A percentile compares a stretch with the other conserved stretches of the same genome.
Evolutionary conservation across 129 eudicot species (phyloP).

Genomic region (Centella asiatica): DNA sequence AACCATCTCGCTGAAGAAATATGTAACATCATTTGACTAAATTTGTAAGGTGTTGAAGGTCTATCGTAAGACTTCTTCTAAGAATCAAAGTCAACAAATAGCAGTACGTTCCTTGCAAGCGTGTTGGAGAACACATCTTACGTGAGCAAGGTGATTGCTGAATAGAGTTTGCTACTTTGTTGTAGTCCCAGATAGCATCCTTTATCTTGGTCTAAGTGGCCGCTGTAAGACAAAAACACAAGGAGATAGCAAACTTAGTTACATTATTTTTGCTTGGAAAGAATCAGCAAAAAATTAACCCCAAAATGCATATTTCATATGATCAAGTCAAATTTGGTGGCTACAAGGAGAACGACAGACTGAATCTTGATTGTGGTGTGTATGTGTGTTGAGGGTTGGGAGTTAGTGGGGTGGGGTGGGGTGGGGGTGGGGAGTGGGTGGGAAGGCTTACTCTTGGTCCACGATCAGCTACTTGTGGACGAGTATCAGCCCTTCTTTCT

Average conservation of each 20-base stretch:
- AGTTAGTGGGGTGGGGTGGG: too few relatives aligned
- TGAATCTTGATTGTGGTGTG: too few relatives aligned
- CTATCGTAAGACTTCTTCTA: background rate
- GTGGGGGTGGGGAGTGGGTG: too few relatives aligned
- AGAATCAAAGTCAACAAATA: background rate
- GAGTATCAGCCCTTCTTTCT: constrained; percentile 45
- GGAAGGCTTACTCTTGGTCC: constrained; percentile 77
- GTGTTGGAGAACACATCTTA: background rate
- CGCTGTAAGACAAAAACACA: constrained; percentile 33
- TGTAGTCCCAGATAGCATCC: background rate
- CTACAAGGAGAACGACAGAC: too few relatives aligned
- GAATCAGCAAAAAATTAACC: background rate
- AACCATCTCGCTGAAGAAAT: background rate
- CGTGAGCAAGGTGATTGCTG: constrained; percentile 2
- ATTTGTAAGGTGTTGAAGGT: background rate
- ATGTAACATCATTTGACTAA: background rate
- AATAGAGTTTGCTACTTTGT: background rate
- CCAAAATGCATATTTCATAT: background rate
- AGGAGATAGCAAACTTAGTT: background rate
- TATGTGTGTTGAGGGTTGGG: too few relatives aligned
- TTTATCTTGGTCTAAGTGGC: constrained; percentile 40
- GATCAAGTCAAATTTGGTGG: too few relatives aligned
- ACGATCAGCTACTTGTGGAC: constrained; percentile 54
- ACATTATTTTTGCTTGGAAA: background rate
- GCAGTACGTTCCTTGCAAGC: constrained; percentile 8